Conservation (phyloP, 2,329 filamentous ascomycete genomes). For the Alternaria gansuensis region DNA sequence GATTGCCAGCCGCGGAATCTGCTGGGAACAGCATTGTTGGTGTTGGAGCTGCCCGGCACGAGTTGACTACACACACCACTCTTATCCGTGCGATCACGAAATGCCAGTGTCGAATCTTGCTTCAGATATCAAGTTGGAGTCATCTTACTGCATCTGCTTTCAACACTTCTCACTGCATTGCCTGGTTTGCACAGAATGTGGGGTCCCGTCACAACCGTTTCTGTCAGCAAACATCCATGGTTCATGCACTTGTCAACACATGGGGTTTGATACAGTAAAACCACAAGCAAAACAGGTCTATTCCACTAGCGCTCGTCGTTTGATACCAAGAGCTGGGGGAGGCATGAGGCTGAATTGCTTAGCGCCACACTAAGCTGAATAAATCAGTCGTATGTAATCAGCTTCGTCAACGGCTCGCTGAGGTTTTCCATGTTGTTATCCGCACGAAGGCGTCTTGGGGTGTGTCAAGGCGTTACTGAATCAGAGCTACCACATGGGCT, state of each 20-base stretch:
- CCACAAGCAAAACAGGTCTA: conserved; percentile 22
- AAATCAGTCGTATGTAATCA: neutral
- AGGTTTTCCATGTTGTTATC: neutral
- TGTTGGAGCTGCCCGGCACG: conserved; percentile 2
- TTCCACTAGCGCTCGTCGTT: conserved; percentile 16
- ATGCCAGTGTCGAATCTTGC: neutral
- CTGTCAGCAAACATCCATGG: neutral
- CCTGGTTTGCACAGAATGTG: neutral
- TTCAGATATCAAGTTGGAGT: neutral
- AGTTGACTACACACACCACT: conserved; percentile 1
- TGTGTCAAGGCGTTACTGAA: neutral
- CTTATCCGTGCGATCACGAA: neutral
- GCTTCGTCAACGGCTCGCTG: neutral
- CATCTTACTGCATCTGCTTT: neutral
- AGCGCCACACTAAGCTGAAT: conserved; percentile 3
- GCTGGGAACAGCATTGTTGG: conserved; percentile 9
- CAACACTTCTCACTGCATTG: conserved; percentile 1
- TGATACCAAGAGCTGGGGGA: conserved; percentile 15
- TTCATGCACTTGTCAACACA: conserved; percentile 1
- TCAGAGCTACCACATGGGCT: neutral
- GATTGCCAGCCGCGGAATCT: conserved; percentile 17
- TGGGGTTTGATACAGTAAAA: conserved; percentile 8
- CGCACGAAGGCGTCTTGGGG: neutral
- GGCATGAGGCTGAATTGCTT: conserved; percentile 21
- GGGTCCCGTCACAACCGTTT: conserved; percentile 2